phyloP scores from a whole-genome alignment of 2,329 filamentous ascomycete species.

The Colletotrichum tanaceti region DNA sequence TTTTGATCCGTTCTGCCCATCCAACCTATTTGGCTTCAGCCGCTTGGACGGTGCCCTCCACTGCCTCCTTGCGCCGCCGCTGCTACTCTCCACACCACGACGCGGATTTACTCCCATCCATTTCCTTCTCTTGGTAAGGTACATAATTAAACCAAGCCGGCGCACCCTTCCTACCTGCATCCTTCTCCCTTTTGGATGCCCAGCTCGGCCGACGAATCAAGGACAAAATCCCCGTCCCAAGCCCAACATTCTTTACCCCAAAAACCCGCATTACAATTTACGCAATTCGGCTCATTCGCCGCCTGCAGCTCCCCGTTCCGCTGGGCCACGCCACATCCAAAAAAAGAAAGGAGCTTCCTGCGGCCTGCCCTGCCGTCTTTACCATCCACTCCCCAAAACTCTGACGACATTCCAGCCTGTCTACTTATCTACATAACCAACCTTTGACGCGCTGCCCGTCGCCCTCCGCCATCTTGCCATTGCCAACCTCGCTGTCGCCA shows the following conservation, averaged over 20 bases:
- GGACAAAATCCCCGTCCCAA: background rate
- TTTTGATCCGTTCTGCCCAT: background rate
- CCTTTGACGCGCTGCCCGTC: constrained; percentile 23
- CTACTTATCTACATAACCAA: constrained; percentile 12
- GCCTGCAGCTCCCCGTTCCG: constrained; percentile 30
- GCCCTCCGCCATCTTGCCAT: constrained; percentile 3
- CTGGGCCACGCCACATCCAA: constrained; percentile 25
- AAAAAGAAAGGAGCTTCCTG: constrained; percentile 36
- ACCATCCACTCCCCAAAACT: constrained; percentile 18
- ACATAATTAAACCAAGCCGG: background rate
- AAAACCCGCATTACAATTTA: constrained; percentile 1
- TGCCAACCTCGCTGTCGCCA: background rate
- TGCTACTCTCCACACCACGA: background rate
- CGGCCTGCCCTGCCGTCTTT: constrained; percentile 9
- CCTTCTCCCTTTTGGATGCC: background rate
- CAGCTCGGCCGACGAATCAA: constrained; percentile 5
- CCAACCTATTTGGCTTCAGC: too few relatives aligned
- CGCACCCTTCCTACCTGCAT: constrained; percentile 1
- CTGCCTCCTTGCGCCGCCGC: too few relatives aligned
- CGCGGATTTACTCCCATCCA: background rate
- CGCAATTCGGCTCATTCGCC: background rate
- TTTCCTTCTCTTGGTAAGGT: background rate
- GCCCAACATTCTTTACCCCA: constrained; percentile 21
- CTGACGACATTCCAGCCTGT: constrained; percentile 36
- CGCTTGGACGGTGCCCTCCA: background rate